These are phyloP conservation scores for Taiwanofungus camphoratus DNA, from an alignment of 1,284 basidiomycete genomes.

Conservation along the genomic window DNA sequence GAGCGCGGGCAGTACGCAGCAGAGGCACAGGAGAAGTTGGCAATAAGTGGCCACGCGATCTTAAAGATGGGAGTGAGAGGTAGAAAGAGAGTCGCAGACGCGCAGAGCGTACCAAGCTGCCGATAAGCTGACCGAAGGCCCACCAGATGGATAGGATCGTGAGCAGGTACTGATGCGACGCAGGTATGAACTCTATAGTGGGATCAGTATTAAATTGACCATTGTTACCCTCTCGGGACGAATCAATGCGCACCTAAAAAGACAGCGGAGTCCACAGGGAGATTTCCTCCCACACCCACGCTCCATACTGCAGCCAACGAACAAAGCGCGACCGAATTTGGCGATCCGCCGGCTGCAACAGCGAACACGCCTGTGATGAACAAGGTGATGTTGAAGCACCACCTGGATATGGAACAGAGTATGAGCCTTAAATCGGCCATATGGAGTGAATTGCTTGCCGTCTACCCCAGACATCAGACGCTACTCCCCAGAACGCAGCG, in stretches of 20 bases:
- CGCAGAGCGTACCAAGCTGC: constrained; percentile 41
- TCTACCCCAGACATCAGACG: constrained; percentile 56
- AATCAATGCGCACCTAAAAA: constrained; percentile 53
- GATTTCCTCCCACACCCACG: constrained; percentile 65
- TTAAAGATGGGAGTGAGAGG: constrained; percentile 25
- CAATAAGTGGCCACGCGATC: constrained; percentile 65
- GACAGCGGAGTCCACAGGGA: constrained; percentile 76
- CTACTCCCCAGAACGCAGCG: constrained; percentile 58
- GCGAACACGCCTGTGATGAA: constrained; percentile 68
- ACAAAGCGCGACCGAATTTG: constrained; percentile 46
- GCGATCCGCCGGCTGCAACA: constrained; percentile 52
- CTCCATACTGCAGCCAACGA: constrained; percentile 52
- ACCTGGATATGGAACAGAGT: constrained; percentile 31
- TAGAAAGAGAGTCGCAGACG: no score
- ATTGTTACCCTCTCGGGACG: neutral
- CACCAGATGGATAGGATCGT: constrained; percentile 63
- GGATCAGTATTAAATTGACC: neutral
- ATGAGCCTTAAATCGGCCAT: no score
- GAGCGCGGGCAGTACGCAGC: constrained; percentile 36
- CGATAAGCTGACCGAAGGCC: constrained; percentile 56
- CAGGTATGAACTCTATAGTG: constrained; percentile 50
- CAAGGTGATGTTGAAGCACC: constrained; percentile 73
- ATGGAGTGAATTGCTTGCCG: no score
- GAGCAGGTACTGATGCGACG: constrained; percentile 56
- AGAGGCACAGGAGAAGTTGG: constrained; percentile 51